Percentiles rank a stretch among this genome's conserved stretches.
phyloP scores from a whole-genome alignment of 2,329 filamentous ascomycete genomes.

The Colletotrichum tropicicola region DNA sequence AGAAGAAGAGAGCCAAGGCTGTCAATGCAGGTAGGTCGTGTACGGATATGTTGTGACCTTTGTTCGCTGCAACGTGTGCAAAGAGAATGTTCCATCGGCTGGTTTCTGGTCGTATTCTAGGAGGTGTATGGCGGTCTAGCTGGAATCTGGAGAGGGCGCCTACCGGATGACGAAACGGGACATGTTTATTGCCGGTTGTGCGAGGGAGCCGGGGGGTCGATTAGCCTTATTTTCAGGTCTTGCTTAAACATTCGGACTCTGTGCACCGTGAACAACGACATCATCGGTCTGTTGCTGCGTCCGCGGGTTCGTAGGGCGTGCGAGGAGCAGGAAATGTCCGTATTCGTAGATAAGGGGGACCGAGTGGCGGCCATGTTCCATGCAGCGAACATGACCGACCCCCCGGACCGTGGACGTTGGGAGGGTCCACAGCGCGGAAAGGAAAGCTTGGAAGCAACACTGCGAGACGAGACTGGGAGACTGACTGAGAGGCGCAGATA shows the following conservation, averaged over 20 bases:
- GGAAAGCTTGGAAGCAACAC: too few relatives aligned
- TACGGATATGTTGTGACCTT: too few relatives aligned
- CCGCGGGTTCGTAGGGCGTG: neutral
- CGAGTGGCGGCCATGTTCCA: neutral
- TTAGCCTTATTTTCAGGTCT: neutral
- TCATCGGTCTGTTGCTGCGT: neutral
- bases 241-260: neutral
- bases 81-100: too few relatives aligned
- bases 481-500: too few relatives aligned
- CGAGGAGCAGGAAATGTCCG: neutral
- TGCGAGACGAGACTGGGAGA: neutral
- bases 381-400: neutral
- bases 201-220: neutral
- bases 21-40: too few relatives aligned
- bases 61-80: too few relatives aligned
- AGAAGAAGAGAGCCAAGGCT: too few relatives aligned
- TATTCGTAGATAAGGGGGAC: neutral
- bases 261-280: neutral
- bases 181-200: too few relatives aligned
- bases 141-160: too few relatives aligned
- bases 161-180: too few relatives aligned
- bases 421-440: neutral
- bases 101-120: too few relatives aligned
- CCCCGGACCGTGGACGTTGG: neutral
- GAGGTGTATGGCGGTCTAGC: too few relatives aligned